These are phyloP conservation scores for Wickerhamiella allomyrinae DNA, from an alignment of 805 yeast species.

Conservation along the genomic window DNA sequence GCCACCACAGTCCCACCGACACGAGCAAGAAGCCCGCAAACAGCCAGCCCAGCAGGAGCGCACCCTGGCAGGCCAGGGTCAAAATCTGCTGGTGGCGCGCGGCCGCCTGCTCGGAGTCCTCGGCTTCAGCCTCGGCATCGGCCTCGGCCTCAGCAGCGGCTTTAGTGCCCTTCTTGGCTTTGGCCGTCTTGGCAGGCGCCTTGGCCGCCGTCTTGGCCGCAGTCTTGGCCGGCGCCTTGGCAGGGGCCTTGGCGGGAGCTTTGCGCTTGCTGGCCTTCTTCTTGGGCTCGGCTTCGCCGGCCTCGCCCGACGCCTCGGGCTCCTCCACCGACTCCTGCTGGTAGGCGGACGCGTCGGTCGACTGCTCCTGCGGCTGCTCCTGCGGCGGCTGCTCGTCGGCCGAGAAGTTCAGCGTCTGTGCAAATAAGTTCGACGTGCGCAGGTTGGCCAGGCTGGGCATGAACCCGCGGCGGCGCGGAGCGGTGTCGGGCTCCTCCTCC, in stretches of 20 bases:
- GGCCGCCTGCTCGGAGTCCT: neutral
- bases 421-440: slow-evolving; percentile 11
- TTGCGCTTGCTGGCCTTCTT: neutral
- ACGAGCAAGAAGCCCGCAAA: slow-evolving; percentile 3
- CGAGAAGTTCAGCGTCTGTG: slow-evolving; percentile 13
- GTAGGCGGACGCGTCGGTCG: neutral
- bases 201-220: neutral
- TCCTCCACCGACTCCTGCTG: neutral
- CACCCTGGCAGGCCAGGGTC: neutral
- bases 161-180: slow-evolving; percentile 1
- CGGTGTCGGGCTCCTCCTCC: neutral
- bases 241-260: slow-evolving; percentile 3
- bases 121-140: neutral
- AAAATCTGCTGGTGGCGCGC: neutral
- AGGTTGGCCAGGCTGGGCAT: slow-evolving; percentile 11
- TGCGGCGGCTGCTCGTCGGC: slow-evolving; percentile 8
- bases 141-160: slow-evolving; percentile 1
- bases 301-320: neutral
- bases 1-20: neutral
- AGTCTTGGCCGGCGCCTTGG: slow-evolving; percentile 3
- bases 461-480: slow-evolving; percentile 5
- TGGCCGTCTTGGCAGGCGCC: neutral
- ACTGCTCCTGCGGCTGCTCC: neutral
- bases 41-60: slow-evolving; percentile 3
- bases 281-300: neutral